Conservation (phyloP, 2,329 filamentous ascomycete genomes). For the Aspergillus fischeri region DNA sequence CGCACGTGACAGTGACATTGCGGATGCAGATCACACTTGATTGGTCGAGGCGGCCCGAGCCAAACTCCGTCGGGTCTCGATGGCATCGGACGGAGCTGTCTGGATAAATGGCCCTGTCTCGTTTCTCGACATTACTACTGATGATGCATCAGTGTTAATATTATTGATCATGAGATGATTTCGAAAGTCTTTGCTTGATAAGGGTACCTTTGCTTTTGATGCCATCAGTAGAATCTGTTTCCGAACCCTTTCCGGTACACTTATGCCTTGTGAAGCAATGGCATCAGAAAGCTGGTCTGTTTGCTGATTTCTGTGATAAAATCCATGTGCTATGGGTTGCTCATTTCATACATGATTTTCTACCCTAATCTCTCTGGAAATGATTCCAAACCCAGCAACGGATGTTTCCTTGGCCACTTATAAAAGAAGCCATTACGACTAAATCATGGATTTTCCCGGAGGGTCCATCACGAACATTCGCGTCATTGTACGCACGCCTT, state of each 20-base stretch:
- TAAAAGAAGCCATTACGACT: constrained; percentile 23
- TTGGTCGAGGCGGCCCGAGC: constrained; percentile 29
- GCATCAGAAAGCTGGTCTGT: constrained; percentile 14
- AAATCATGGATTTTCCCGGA: constrained; percentile 43
- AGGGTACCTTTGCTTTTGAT: not conserved
- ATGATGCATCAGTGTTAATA: not conserved
- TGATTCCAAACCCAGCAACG: constrained; percentile 27
- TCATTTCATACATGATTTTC: constrained; percentile 9
- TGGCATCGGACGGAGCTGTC: constrained; percentile 10
- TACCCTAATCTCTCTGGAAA: constrained; percentile 25
- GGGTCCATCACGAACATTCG: constrained; percentile 40
- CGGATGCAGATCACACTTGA: constrained; percentile 17
- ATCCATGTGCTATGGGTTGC: constrained; percentile 17
- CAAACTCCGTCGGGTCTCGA: constrained; percentile 30
- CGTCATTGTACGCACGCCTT: constrained; percentile 35
- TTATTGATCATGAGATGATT: not conserved
- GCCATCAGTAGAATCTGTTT: not conserved
- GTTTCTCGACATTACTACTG: constrained; percentile 1
- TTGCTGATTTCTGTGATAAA: constrained; percentile 18
- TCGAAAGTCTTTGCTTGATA: not conserved
- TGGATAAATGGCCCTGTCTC: constrained; percentile 7
- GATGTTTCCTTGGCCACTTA: constrained; percentile 23
- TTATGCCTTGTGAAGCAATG: constrained; percentile 11
- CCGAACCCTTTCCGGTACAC: not conserved
- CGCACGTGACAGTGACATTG: constrained; percentile 32